Evolutionary conservation across 345 rosid species (phyloP).

Genomic region (Crucihimalaya himalaica): DNA sequence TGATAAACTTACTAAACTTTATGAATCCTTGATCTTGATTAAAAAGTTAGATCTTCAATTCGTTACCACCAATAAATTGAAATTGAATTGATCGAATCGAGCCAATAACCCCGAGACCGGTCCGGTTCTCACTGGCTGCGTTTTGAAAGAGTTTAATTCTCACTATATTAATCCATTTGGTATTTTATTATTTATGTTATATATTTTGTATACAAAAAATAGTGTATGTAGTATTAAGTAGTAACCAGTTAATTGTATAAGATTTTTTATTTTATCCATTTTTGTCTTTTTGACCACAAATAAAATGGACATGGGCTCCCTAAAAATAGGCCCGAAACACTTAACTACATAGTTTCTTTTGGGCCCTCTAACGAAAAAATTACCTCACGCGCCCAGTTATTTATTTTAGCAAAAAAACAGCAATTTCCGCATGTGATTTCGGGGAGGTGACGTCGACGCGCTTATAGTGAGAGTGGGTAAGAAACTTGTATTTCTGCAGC

Average conservation of each 20-base stretch:
- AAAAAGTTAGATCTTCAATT: no score
- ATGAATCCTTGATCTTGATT: no score
- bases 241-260: no score
- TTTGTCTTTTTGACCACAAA: background rate
- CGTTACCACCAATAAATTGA: background rate
- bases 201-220: background rate
- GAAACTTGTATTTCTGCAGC: background rate
- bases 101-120: background rate
- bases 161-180: background rate
- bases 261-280: background rate
- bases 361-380: background rate
- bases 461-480: background rate
- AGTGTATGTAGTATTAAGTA: no score
- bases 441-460: background rate
- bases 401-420: background rate
- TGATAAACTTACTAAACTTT: background rate
- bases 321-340: no score
- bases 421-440: background rate
- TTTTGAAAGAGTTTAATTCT: constrained; percentile 3
- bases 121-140: background rate
- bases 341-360: no score
- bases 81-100: background rate
- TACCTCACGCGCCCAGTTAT: background rate
- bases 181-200: background rate
- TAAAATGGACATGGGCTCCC: background rate